Percentiles rank a stretch among this genome's conserved stretches.
These are phyloP conservation scores for Septoria linicola DNA, from an alignment of 2,329 filamentous ascomycete species.

Conservation along the genomic window DNA sequence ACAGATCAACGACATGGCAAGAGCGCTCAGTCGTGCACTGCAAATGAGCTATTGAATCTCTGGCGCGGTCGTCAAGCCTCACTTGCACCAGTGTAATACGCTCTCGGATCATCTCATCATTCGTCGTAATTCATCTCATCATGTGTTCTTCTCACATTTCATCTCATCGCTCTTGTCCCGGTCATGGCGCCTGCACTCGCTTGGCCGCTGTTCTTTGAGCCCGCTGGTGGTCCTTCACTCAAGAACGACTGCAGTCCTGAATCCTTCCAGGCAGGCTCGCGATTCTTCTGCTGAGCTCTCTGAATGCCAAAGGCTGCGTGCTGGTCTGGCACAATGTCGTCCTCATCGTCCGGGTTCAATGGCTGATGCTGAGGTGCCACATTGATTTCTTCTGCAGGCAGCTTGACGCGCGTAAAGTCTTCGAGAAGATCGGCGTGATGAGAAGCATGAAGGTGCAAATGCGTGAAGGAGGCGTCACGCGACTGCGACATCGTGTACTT, in stretches of 20 bases:
- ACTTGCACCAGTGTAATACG: too few relatives aligned
- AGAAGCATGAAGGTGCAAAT: slow-evolving; percentile 70
- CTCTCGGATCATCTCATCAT: too few relatives aligned
- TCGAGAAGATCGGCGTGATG: slow-evolving; percentile 78
- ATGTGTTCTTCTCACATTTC: background rate
- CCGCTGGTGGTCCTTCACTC: slow-evolving; percentile 56
- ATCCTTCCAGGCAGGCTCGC: slow-evolving; percentile 76
- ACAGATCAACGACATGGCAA: background rate
- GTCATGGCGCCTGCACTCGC: slow-evolving; percentile 20
- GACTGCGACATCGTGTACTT: slow-evolving; percentile 38
- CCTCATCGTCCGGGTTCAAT: slow-evolving; percentile 80
- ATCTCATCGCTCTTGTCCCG: slow-evolving; percentile 15
- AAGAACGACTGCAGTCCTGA: slow-evolving; percentile 71
- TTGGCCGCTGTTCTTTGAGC: slow-evolving; percentile 12
- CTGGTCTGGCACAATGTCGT: slow-evolving; percentile 84
- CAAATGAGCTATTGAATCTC: too few relatives aligned
- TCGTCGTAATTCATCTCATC: too few relatives aligned
- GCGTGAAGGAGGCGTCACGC: slow-evolving; percentile 73
- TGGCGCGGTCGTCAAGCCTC: too few relatives aligned
- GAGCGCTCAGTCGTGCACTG: background rate
- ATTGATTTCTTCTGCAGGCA: slow-evolving; percentile 68
- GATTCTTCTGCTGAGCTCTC: slow-evolving; percentile 69
- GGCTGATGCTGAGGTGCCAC: slow-evolving; percentile 78
- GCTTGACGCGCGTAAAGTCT: slow-evolving; percentile 47
- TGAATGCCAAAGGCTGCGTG: slow-evolving; percentile 85